Evolutionary conservation across 1,139 yeast species (phyloP).

Genomic region (Tardiomyces digboiensis): DNA sequence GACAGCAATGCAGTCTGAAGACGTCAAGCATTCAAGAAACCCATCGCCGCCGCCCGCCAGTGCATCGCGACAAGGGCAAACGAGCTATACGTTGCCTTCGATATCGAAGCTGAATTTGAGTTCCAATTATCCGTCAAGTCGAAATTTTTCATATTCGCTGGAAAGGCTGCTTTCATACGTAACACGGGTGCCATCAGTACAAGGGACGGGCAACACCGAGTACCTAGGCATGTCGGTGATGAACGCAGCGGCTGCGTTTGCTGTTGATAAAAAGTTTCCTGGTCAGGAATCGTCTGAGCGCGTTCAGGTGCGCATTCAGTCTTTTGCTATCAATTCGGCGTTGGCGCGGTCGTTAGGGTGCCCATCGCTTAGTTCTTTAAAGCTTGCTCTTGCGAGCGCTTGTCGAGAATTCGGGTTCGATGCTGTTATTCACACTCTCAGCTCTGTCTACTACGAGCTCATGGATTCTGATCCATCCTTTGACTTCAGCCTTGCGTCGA

Average conservation of each 20-base stretch:
- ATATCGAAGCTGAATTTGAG: conserved; percentile 1
- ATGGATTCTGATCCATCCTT: not conserved
- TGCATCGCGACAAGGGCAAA: too few species aligned
- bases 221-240: conserved; percentile 50
- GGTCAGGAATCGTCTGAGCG: not conserved
- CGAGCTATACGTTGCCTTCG: not conserved
- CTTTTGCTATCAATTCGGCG: not conserved
- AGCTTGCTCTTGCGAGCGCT: not conserved
- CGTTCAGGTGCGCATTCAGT: not conserved
- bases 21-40: too few species aligned
- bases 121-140: conserved; percentile 1
- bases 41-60: too few species aligned
- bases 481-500: not conserved
- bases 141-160: conserved; percentile 4
- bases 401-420: not conserved
- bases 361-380: not conserved
- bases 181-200: not conserved
- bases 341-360: not conserved
- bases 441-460: conserved; percentile 1
- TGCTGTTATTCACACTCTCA: not conserved
- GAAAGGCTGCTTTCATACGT: conserved; percentile 6
- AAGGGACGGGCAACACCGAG: conserved; percentile 29
- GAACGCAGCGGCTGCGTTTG: conserved; percentile 45
- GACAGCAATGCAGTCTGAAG: too few species aligned
- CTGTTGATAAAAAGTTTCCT: conserved; percentile 34